A percentile compares a stretch with the other conserved stretches of the same genome.
Evolutionary conservation across 1,139 yeast species (phyloP).

Genomic region (Williopsis jadinii): DNA sequence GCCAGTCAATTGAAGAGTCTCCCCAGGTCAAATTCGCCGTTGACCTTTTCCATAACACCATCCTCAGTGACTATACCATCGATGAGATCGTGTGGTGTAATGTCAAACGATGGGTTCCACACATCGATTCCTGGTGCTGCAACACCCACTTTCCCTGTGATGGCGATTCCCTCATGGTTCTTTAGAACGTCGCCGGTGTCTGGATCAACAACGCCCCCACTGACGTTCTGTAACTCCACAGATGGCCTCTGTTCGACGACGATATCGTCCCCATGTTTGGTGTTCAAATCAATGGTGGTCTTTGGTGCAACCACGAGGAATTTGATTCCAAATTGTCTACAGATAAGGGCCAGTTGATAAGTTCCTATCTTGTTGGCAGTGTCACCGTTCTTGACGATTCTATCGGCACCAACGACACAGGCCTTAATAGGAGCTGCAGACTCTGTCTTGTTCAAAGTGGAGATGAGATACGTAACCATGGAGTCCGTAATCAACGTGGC

Average conservation of each 20-base stretch:
- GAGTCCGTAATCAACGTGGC: conserved; percentile 86
- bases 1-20: conserved; percentile 7
- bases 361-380: conserved; percentile 98
- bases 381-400: conserved; percentile 88
- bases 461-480: conserved; percentile 76
- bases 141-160: conserved; percentile 60
- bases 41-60: conserved; percentile 40
- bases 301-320: conserved; percentile 94
- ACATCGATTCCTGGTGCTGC: conserved; percentile 83
- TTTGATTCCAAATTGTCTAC: conserved; percentile 48
- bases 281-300: conserved; percentile 74
- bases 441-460: conserved; percentile 22
- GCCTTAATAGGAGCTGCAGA: conserved; percentile 57
- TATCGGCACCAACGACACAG: conserved; percentile 96
- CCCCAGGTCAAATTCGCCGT: conserved; percentile 40
- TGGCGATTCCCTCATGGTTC: conserved; percentile 27
- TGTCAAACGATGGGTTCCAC: conserved; percentile 97
- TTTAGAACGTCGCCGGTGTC: conserved; percentile 27
- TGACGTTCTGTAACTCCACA: conserved; percentile 67
- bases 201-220: conserved; percentile 50
- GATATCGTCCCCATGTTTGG: conserved; percentile 63
- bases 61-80: conserved; percentile 87
- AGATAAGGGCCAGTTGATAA: conserved; percentile 72
- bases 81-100: conserved; percentile 74
- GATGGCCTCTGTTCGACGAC: conserved; percentile 85